A percentile compares a stretch with the other conserved stretches of the same genome.
Conservation (phyloP, 306 rosid species). For the Cicer bijugum region DNA sequence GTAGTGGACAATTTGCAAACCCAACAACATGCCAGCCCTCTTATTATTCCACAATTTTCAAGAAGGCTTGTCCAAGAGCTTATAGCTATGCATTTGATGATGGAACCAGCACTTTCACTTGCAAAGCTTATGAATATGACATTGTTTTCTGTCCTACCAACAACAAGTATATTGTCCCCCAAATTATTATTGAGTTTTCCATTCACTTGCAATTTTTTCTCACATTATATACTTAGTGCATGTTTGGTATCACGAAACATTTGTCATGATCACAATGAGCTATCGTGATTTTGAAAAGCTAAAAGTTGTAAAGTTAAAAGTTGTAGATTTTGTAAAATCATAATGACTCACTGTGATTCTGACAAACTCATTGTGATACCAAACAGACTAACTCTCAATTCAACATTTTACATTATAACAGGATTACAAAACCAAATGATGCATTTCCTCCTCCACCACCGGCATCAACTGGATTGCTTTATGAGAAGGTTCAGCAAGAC, state of each 20-base stretch:
- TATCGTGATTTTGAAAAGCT: no score
- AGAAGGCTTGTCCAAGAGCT: slow-evolving; percentile 88
- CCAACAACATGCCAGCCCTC: slow-evolving; percentile 84
- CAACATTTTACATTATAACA: slow-evolving; percentile 43
- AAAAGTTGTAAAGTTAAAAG: no score
- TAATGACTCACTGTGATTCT: no score
- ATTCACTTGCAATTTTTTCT: neutral
- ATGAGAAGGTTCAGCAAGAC: slow-evolving; percentile 45
- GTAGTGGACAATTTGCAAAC: slow-evolving; percentile 83
- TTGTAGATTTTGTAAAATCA: no score
- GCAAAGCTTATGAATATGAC: slow-evolving; percentile 80
- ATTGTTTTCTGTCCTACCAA: slow-evolving; percentile 72
- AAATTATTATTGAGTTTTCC: neutral
- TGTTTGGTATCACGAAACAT: no score
- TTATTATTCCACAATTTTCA: slow-evolving; percentile 76
- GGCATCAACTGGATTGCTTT: slow-evolving; percentile 44
- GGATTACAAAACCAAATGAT: slow-evolving; percentile 47
- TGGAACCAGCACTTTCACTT: slow-evolving; percentile 86
- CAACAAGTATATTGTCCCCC: slow-evolving; percentile 46
- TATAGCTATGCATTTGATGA: slow-evolving; percentile 94
- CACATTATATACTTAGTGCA: no score
- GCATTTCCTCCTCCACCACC: slow-evolving; percentile 49
- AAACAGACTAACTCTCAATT: neutral
- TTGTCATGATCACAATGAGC: no score
- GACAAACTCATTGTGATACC: no score